phyloP scores from a whole-genome alignment of 2,329 filamentous ascomycete species.

The Aureobasidium sp. region DNA sequence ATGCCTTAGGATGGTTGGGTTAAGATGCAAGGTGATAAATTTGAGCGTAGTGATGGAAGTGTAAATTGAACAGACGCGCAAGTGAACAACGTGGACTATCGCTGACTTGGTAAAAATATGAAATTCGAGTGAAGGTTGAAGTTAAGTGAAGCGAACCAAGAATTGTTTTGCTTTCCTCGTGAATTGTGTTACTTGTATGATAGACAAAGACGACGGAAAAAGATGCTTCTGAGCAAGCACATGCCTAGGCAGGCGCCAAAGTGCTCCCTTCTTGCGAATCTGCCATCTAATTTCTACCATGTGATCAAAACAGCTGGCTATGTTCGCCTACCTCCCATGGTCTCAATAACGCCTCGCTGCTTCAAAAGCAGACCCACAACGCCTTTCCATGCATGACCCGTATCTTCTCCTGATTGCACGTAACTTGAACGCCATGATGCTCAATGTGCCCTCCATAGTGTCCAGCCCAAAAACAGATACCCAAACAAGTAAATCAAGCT shows the following conservation, averaged over 20 bases:
- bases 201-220: neutral
- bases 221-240: neutral
- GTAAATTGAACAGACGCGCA: neutral
- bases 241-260: neutral
- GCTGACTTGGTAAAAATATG: neutral
- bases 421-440: constrained; percentile 6
- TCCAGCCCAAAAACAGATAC: neutral
- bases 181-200: too few relatives aligned
- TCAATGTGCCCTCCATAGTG: constrained; percentile 2
- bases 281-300: constrained; percentile 4
- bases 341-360: neutral
- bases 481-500: constrained; percentile 1
- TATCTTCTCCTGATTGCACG: neutral
- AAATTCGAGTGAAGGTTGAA: neutral
- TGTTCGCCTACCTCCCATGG: neutral
- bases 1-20: neutral
- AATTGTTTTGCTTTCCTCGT: neutral
- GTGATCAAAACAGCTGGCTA: neutral
- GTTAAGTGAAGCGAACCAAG: neutral
- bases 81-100: neutral
- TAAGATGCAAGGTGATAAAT: too few relatives aligned
- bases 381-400: constrained; percentile 2
- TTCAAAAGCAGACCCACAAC: neutral
- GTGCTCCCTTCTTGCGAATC: neutral
- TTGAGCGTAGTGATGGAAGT: too few relatives aligned